phyloP scores from a whole-genome alignment of 805 yeast genomes.

The Jamesozyma gamospora region DNA sequence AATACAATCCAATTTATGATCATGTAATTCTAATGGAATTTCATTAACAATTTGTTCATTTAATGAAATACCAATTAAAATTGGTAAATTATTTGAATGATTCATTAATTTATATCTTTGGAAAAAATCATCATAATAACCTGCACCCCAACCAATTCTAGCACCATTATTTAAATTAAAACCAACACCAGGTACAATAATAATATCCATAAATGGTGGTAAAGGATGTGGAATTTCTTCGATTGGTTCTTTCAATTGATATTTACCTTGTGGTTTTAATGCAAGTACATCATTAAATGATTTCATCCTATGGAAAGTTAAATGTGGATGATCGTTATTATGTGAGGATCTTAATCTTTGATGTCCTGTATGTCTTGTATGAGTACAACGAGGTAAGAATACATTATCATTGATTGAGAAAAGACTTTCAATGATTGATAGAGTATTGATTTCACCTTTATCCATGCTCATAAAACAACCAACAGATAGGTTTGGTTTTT shows the following conservation, averaged over 20 bases:
- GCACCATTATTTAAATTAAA: constrained; percentile 36
- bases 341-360: constrained; percentile 13
- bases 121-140: constrained; percentile 77
- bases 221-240: constrained; percentile 18
- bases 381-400: constrained; percentile 47
- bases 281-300: constrained; percentile 33
- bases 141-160: constrained; percentile 88
- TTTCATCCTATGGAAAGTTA: constrained; percentile 48
- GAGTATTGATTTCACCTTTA: constrained; percentile 55
- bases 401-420: constrained; percentile 42
- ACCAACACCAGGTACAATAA: constrained; percentile 81
- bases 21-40: constrained; percentile 25
- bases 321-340: constrained; percentile 30
- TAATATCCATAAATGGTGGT: constrained; percentile 45
- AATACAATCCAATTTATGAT: constrained; percentile 24
- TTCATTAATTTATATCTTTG: constrained; percentile 33
- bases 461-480: constrained; percentile 78
- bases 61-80: constrained; percentile 24
- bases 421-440: constrained; percentile 40
- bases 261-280: constrained; percentile 60
- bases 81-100: constrained; percentile 15
- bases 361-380: constrained; percentile 26
- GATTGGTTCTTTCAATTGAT: constrained; percentile 57
- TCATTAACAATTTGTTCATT: constrained; percentile 20
- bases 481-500: constrained; percentile 21